Conservation (phyloP, 2,329 filamentous ascomycete genomes). For the Trichocomaceae sp. region DNA sequence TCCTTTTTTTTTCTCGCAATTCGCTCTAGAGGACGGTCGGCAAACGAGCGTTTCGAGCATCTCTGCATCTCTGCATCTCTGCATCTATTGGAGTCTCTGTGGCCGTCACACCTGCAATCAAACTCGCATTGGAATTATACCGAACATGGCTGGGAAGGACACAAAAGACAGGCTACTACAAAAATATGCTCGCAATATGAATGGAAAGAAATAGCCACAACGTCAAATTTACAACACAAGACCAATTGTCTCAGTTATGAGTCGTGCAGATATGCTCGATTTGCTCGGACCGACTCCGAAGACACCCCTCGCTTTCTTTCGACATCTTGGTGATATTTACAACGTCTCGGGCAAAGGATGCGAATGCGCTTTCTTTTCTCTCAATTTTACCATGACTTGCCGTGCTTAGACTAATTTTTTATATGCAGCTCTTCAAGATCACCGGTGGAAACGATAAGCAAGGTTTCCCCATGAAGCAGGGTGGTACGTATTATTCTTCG, state of each 20-base stretch:
- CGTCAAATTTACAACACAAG: not conserved
- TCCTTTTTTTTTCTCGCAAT: not conserved
- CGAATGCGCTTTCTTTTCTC: not conserved
- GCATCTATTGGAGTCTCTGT: not conserved
- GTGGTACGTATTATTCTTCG: conserved; percentile 46
- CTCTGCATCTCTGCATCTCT: not conserved
- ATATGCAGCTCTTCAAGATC: conserved; percentile 72
- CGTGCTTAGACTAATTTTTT: not conserved
- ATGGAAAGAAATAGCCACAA: not conserved
- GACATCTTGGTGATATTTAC: not conserved
- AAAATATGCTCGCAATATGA: not conserved
- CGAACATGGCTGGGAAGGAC: not conserved
- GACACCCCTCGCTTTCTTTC: not conserved
- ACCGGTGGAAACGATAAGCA: conserved; percentile 99
- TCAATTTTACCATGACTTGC: not conserved
- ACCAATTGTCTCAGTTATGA: not conserved
- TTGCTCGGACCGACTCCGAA: not conserved
- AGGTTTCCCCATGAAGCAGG: conserved; percentile 99
- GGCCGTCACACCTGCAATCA: not conserved
- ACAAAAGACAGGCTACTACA: not conserved
- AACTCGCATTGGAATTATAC: not conserved
- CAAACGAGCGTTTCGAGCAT: not conserved
- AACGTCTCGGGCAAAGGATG: not conserved
- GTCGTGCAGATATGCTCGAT: not conserved
- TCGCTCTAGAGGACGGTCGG: not conserved